Conservation (phyloP, 108 stramenopile genomes). For the Cyclostephanos invisitatus region DNA sequence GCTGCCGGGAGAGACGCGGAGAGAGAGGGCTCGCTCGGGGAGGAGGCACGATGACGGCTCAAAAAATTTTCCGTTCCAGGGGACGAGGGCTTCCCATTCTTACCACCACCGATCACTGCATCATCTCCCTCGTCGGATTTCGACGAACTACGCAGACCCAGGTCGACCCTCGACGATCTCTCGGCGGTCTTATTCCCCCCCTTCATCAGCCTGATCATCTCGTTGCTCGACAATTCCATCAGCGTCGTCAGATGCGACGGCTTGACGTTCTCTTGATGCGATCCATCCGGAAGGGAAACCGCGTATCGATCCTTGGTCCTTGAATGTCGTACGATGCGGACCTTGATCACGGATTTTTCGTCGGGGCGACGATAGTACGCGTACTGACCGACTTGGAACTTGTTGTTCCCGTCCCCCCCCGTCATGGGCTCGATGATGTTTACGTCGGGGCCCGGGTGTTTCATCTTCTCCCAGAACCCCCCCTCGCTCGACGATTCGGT, state of each 20-base stretch:
- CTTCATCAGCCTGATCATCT: slow-evolving; percentile 41
- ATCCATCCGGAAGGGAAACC: slow-evolving; percentile 30
- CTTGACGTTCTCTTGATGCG: slow-evolving; percentile 15
- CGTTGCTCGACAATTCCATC: slow-evolving; percentile 37
- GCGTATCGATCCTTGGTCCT: slow-evolving; percentile 10
- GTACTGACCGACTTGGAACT: slow-evolving; percentile 23
- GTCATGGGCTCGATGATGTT: too few species aligned
- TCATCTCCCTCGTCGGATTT: neutral
- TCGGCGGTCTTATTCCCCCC: slow-evolving; percentile 33
- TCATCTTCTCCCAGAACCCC: too few species aligned
- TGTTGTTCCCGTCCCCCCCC: neutral
- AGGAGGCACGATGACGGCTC: neutral
- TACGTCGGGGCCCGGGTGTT: too few species aligned
- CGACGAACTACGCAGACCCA: neutral
- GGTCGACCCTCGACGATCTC: neutral
- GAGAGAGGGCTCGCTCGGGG: neutral
- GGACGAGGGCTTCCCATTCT: slow-evolving; percentile 12
- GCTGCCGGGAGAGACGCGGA: neutral
- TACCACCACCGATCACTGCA: neutral
- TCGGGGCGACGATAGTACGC: slow-evolving; percentile 34
- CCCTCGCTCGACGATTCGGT: neutral
- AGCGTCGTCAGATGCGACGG: slow-evolving; percentile 14
- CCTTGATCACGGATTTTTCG: slow-evolving; percentile 18
- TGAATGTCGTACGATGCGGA: slow-evolving; percentile 16
- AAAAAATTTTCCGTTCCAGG: slow-evolving; percentile 14